Conservation (phyloP, 345 rosid species). For the Alliaria petiolata region DNA sequence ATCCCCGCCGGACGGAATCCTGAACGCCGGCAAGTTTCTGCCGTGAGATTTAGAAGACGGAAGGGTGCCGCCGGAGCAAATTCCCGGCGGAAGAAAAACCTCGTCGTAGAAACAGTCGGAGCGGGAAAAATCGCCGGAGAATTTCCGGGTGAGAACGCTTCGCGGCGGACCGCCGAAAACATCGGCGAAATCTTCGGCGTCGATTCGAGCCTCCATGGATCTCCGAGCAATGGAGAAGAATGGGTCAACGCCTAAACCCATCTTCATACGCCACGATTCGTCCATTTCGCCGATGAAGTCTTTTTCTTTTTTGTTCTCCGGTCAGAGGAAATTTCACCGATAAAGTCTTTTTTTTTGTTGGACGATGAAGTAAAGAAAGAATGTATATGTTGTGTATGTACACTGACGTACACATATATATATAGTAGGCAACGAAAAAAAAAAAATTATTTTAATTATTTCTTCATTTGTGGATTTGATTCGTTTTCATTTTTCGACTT, state of each 20-base stretch:
- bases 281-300: conserved; percentile 49
- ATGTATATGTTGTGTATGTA: background rate
- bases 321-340: background rate
- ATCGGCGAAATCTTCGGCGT: conserved; percentile 70
- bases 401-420: conserved; percentile 20
- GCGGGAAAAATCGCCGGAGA: conserved; percentile 52
- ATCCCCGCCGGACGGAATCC: conserved; percentile 53
- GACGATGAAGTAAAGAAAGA: background rate
- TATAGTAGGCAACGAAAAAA: conserved; percentile 2
- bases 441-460: background rate
- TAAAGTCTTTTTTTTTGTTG: background rate
- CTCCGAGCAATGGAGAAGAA: conserved; percentile 45
- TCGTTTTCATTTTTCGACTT: background rate
- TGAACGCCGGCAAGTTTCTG: conserved; percentile 57
- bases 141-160: conserved; percentile 53
- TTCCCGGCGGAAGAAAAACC: conserved; percentile 53
- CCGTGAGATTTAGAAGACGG: conserved; percentile 42
- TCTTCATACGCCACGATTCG: conserved; percentile 76
- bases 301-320: background rate
- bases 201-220: conserved; percentile 40
- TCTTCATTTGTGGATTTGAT: background rate
- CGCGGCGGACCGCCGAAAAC: conserved; percentile 94
- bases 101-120: conserved; percentile 62
- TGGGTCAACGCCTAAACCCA: conserved; percentile 47
- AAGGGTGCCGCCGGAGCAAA: background rate